Evolutionary conservation across 2,329 filamentous ascomycete genomes (phyloP), one percentile per base, ranked within the genome.

Genomic region (Ascochyta viciae-villosae): DNA sequence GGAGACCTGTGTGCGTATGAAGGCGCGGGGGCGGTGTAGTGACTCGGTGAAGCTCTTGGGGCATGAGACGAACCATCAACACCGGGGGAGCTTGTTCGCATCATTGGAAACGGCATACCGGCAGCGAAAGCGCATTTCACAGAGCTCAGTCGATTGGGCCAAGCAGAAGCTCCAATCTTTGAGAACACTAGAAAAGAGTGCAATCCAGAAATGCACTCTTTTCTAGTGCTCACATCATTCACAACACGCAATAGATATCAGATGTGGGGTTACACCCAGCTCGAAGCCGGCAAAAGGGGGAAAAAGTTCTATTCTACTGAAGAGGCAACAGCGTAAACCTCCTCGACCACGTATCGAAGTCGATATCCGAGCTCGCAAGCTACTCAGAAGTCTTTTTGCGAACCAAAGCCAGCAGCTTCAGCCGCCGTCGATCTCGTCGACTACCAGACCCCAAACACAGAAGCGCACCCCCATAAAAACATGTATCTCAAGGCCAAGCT

Each of bases 41-140:
- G 39, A 19, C 37, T 48, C 26, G 10, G 51, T 49, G 39, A 43
- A 49, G 51, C 22, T 39, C 15, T 6, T 15, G n/a, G 34, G 34
- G 15, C 44, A 33, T 29, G 22, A 37, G 12, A 22, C 13, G 12
- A n/a, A n/a, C 27, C 19, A 33, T 15, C 44, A 39, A 42, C 33
- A 40, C 26, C 19, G 31, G 13, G 22, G 39, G 12, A 13, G 15
- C 8, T 31, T n/a, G 15, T n/a, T 2, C 16, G 24, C 44, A 26
- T 22, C 26, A 22, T 19, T 15, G 6, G 15, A 6, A 5, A 10
- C 13, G 10, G 6, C 6, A 15, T 5, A 8, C n/a, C 15, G 23
- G 29, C 37, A 31, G 22, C 8, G 12, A 13, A 35, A 10, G 4
- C 12, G 12, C 29, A 13, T 5, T 15, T 4, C 29, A 31, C 29